Percentiles rank a stretch among this genome's conserved stretches.
Evolutionary conservation across 129 eudicot species (phyloP).

Genomic region (Escallonia rubra): DNA sequence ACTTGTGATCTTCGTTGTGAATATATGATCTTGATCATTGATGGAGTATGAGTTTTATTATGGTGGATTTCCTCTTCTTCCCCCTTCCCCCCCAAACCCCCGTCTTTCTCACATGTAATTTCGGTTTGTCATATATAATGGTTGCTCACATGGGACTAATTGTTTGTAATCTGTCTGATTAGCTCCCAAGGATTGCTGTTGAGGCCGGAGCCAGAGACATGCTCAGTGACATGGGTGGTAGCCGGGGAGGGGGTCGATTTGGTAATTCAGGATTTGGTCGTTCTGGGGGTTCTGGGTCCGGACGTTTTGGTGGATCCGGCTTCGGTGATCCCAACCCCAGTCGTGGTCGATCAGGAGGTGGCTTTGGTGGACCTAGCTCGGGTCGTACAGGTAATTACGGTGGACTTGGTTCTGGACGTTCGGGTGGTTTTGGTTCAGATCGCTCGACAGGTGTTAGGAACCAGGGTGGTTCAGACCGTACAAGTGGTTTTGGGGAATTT

Average conservation of each 20-base stretch:
- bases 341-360: slow-evolving; percentile 47
- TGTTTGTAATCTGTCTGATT: slow-evolving; percentile 10
- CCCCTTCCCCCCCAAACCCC: no score
- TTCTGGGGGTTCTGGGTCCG: slow-evolving; percentile 36
- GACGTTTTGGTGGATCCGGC: slow-evolving; percentile 15
- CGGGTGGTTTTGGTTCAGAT: slow-evolving; percentile 16
- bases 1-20: no score
- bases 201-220: slow-evolving; percentile 48
- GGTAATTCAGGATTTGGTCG: slow-evolving; percentile 28
- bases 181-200: slow-evolving; percentile 75
- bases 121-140: no score
- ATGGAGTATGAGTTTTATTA: no score
- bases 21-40: no score
- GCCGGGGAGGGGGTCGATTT: slow-evolving; percentile 35
- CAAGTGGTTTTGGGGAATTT: slow-evolving; percentile 16
- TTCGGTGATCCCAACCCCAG: slow-evolving; percentile 1
- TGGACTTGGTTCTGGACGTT: slow-evolving; percentile 19
- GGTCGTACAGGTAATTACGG: slow-evolving; percentile 35
- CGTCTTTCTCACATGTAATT: no score
- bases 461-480: slow-evolving; percentile 16
- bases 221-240: slow-evolving; percentile 42
- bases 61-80: no score
- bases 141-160: not conserved
- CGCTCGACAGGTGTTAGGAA: not conserved
- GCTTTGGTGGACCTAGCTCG: slow-evolving; percentile 32